Evolutionary conservation across 768 basidiomycete species (phyloP).

Genomic region (Paxillus involutus): DNA sequence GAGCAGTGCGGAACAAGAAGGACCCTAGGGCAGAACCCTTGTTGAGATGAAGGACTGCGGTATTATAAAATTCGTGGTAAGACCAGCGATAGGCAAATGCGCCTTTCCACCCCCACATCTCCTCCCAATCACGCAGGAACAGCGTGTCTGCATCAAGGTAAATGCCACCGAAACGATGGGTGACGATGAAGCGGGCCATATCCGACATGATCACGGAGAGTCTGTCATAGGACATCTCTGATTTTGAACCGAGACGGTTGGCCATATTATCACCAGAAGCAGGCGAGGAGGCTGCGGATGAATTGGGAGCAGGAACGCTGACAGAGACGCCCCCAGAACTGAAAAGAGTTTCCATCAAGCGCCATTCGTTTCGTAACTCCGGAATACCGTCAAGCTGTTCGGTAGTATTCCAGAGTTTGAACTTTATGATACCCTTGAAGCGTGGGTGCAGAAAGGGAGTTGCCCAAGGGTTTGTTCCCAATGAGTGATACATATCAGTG

Average conservation of each 20-base stretch:
- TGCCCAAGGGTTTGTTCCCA: conserved; percentile 86
- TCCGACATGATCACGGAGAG: conserved; percentile 92
- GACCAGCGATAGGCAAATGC: conserved; percentile 97
- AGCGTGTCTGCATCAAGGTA: conserved; percentile 95
- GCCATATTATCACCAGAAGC: conserved; percentile 4
- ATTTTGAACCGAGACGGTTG: conserved; percentile 58
- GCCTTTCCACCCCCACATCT: conserved; percentile 92
- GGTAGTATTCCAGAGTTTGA: conserved; percentile 96
- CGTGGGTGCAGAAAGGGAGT: conserved; percentile 87
- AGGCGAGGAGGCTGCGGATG: conserved; percentile 26
- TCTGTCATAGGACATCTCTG: conserved; percentile 65
- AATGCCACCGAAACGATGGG: conserved; percentile 91
- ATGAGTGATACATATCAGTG: conserved; percentile 77
- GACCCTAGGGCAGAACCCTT: conserved; percentile 85
- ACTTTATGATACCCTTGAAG: conserved; percentile 86
- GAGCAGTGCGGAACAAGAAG: conserved; percentile 88
- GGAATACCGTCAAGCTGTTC: conserved; percentile 87
- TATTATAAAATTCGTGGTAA: conserved; percentile 90
- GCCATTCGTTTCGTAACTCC: conserved; percentile 89
- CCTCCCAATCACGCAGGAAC: conserved; percentile 93
- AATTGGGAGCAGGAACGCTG: conserved; percentile 40
- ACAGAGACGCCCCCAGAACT: conserved; percentile 85
- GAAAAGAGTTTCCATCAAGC: conserved; percentile 73
- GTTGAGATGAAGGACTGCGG: conserved; percentile 87
- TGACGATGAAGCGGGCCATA: conserved; percentile 95